These are phyloP conservation scores for Malassezia dermatis DNA, from an alignment of 1,284 basidiomycete species.

Conservation along the genomic window DNA sequence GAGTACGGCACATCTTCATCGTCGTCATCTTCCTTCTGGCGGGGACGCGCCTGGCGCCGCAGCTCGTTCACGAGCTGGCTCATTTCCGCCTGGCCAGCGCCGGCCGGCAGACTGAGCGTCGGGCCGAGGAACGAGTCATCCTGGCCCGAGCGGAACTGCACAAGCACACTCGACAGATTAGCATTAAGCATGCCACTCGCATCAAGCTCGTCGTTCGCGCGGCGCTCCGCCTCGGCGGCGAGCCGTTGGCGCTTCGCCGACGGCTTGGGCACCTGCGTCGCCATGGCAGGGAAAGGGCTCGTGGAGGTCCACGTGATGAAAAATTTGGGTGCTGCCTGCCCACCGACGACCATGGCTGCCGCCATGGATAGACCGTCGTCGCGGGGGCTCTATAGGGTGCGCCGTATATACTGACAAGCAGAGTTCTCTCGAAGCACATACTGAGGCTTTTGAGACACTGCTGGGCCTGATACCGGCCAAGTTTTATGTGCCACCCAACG, in stretches of 20 bases:
- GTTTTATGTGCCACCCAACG: conserved; percentile 32
- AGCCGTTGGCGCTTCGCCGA: conserved; percentile 36
- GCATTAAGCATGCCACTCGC: conserved; percentile 33
- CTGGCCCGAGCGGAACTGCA: conserved; percentile 41
- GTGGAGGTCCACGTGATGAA: conserved; percentile 17
- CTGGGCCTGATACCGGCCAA: conserved; percentile 39
- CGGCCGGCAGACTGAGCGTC: conserved; percentile 38
- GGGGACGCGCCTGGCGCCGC: conserved; percentile 17
- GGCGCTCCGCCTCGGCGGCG: conserved; percentile 22
- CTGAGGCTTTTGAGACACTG: conserved; percentile 31
- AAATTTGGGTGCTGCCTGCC: conserved; percentile 2
- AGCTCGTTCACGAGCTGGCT: conserved; percentile 41
- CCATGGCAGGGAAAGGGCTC: conserved; percentile 23
- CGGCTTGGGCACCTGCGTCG: conserved; percentile 33
- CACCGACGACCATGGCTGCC: not conserved
- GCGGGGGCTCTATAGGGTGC: not conserved
- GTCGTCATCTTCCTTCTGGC: conserved; percentile 26
- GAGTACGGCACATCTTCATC: conserved; percentile 44
- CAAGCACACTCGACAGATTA: conserved; percentile 30
- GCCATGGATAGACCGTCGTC: not conserved
- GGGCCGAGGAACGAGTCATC: conserved; percentile 35
- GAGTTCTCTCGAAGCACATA: conserved; percentile 26
- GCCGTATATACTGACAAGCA: not conserved
- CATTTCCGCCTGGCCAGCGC: conserved; percentile 37
- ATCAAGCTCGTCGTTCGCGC: conserved; percentile 23